Evolutionary conservation across 1,284 basidiomycete species (phyloP), one percentile per base, ranked within the genome.

Genomic region (Singerocomus rubriflavus): DNA sequence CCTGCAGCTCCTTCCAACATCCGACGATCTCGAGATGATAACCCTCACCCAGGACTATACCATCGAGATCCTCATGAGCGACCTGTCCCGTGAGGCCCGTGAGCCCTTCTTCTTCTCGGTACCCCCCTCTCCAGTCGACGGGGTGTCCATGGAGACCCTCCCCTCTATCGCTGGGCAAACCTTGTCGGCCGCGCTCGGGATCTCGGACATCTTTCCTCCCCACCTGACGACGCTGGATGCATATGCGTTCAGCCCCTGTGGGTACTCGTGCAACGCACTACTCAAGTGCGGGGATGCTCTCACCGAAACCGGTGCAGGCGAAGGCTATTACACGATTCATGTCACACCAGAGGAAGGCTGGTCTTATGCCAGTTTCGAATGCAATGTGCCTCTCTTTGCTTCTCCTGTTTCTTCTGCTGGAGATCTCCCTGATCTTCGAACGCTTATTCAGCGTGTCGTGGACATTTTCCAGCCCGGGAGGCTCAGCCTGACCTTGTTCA

Each of bases 341-440:
- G 97, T 99, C 47, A 99, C 97, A 0, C 97, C 97, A 31, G 97
- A 99, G 71, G 85, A 90, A 59, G 95, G 91, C 51, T 98, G 92
- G 85, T 96, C 93, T 43, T 99, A 97, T 70, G 97, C 97, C 44
- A 92, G 88, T 60, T 99, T 99, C 73, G 97, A 99, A 73, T 97
- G 93, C 73, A 99, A 99, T 71, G 84, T 98, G n/a, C 91, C 92
- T 4, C 79, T 95, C 21, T 73, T 78, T 26, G 63, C 71, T 30
- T 62, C 61, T 27, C 68, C 69, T 39, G 64, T 65, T 52, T 63
- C 72, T 53, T 65, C 72, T 52, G 58, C 65, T 46, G 66, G 66
- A 46, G 64, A 68, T 48, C 79, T 89, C 39, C 88, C 91, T 27
- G 86, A 91, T 69, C 73, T 98, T 44, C 77, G 82, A 56, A 82